Evolutionary conservation across 768 basidiomycete species (phyloP), one percentile per base, ranked within the genome.

Genomic region (Lentinula edodes): DNA sequence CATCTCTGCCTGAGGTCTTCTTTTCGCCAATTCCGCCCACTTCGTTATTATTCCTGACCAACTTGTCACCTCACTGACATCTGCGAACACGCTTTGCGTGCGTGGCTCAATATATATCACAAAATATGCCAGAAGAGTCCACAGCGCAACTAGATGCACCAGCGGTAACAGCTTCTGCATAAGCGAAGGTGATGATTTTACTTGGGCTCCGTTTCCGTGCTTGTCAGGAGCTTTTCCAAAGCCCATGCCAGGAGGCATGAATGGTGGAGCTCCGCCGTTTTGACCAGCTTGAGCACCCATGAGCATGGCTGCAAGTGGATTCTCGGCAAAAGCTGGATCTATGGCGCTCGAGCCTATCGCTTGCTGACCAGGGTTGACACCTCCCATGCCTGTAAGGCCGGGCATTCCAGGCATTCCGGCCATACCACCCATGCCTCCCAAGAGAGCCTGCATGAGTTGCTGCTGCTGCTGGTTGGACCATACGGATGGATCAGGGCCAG

Each of bases 381-480:
- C 50, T 23, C 28, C 59, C 39, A 20, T 34, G 2, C 58, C 61
- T 28, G 60, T 15, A 38, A 51, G 39, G 9, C 59, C 51, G 12
- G 59, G 59, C 39, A 60, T 42, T 52, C 41, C 59, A 20, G 59
- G 59, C 39, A 60, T 42, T 52, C 41, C 59, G 48, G 46, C 58
- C 59, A 60, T 60, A 46, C 39, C 20, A 35, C 38, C 45, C 54
- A 58, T 57, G 12, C 67, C 72, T 36, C 68, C 73, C 75, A 90
- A 79, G 35, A 92, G 76, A 1, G 89, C 87, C 62, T 83, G 82
- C 73, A 91, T 75, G 64, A 91, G 80, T 64, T 87, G 85, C 59
- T 76, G 77, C 66, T 90, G 88, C 62, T 90, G 86, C 62, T 90
- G 86, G 48, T 82, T 75, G 8, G 84, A 81, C 89, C 87, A 90